These are phyloP conservation scores for Cystofilobasidium bisporidii DNA, from an alignment of 768 basidiomycete species.

Conservation along the genomic window DNA sequence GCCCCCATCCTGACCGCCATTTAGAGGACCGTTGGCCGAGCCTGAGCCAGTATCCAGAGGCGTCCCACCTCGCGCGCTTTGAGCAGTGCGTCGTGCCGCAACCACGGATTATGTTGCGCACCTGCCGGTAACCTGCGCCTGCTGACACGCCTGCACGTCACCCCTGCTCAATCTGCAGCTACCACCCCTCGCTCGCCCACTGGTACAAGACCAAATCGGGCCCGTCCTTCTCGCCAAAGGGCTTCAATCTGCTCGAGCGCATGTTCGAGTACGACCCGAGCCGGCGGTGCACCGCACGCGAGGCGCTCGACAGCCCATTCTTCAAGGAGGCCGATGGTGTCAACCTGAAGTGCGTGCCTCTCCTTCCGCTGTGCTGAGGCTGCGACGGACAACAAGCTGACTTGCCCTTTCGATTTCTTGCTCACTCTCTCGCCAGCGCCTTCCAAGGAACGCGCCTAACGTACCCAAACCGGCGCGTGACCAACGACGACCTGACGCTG, in stretches of 20 bases:
- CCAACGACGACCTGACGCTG: conserved; percentile 63
- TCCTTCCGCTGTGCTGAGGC: no score
- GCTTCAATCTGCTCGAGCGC: conserved; percentile 72
- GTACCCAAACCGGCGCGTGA: conserved; percentile 79
- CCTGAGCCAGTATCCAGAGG: conserved; percentile 77
- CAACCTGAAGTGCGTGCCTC: conserved; percentile 72
- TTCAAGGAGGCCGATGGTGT: conserved; percentile 72
- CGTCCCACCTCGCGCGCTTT: conserved; percentile 65
- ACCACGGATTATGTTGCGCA: no score
- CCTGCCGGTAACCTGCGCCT: no score
- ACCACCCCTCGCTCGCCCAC: conserved; percentile 28
- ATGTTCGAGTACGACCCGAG: conserved; percentile 89
- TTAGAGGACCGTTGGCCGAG: conserved; percentile 75
- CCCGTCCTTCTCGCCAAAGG: conserved; percentile 49
- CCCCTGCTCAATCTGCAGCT: no score
- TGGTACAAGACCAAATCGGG: conserved; percentile 52
- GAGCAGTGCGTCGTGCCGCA: conserved; percentile 51
- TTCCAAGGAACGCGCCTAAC: conserved; percentile 38
- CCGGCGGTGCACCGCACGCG: conserved; percentile 67
- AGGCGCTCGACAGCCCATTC: conserved; percentile 78
- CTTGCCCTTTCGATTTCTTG: conserved; percentile 45
- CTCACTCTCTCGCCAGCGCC: conserved; percentile 48
- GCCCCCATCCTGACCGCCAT: neutral
- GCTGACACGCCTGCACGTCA: no score
- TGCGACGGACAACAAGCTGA: no score